Evolutionary conservation across 2,329 filamentous ascomycete genomes (phyloP), one percentile per base, ranked within the genome.

Genomic region (Paecilomyces formosus): DNA sequence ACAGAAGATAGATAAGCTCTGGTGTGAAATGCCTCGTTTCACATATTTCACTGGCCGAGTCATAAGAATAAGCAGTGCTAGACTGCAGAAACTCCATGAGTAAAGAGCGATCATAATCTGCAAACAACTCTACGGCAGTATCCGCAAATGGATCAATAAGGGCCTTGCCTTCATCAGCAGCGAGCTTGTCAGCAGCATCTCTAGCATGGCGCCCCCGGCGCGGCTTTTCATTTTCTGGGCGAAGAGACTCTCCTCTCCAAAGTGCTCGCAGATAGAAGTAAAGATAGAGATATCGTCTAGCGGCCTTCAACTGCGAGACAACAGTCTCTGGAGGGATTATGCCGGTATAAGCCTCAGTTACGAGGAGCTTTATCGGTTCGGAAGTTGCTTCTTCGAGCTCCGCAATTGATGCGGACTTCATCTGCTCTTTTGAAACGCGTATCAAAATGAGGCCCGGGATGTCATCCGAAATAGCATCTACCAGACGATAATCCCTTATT

Each of bases 1-100:
- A 95, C 67, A 97, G 88, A 1, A 99, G 84, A 68, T 94, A 94
- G 13, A 99, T 93, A n/a, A 97, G 83, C 71, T 99, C 94, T 39
- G 91, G 89, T 54, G 95, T 89, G 73, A 89, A 97, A 64, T 88
- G 86, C 64, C 85, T 83, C 13, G 81, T 78, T 73, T 97, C 92
- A 69, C 94, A 99, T 66, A 95, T 82, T 78, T 83, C 62, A 76
- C 89, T 72, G 76, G 78, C 78, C 21, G 65, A 88, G 67, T 94
- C 91, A 65, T 96, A 92, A n/a, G 86, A 86, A 72, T 97, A 99
- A 1, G 87, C 88, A 8, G 90, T 92, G 7, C 90, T 94, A 3
- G 85, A 83, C 67, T 90, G 90, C 28, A 99, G 77, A 67, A 96
- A 96, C 52, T 92, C 86, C 86, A 96, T 92, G 5, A 99, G 79